phyloP scores from a whole-genome alignment of 306 rosid species.

The Gastrolobium villosum region DNA sequence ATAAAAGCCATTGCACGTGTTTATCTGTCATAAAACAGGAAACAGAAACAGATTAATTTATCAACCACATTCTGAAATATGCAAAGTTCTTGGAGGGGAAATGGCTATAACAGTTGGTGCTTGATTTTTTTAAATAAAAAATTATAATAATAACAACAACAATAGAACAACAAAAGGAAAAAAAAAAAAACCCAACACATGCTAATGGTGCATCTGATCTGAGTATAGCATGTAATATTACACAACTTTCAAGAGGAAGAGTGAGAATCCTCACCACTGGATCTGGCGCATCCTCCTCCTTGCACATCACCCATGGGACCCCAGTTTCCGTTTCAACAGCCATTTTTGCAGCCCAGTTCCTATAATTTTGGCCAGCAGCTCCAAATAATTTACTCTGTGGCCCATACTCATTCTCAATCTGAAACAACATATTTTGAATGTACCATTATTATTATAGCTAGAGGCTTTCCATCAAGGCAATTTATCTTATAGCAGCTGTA shows the following conservation, averaged over 20 bases:
- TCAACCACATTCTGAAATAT: constrained; percentile 24
- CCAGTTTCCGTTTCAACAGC: constrained; percentile 93
- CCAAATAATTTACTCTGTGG: constrained; percentile 86
- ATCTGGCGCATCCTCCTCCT: constrained; percentile 99
- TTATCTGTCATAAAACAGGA: constrained; percentile 70
- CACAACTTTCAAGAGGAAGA: constrained; percentile 33
- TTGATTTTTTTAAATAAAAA: background rate
- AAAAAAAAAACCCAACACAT: background rate
- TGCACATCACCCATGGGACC: constrained; percentile 99
- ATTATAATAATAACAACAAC: background rate
- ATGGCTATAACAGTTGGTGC: background rate
- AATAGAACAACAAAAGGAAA: constrained; percentile 31
- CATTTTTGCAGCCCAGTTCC: constrained; percentile 98
- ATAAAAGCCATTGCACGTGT: constrained; percentile 97
- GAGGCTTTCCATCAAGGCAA: background rate
- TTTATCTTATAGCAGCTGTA: background rate
- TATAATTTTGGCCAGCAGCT: constrained; percentile 80
- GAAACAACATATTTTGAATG: constrained; percentile 40
- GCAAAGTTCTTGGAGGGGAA: constrained; percentile 29
- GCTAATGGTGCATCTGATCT: background rate
- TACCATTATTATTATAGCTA: constrained; percentile 30
- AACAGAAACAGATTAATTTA: constrained; percentile 47
- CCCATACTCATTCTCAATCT: constrained; percentile 99
- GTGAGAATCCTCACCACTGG: constrained; percentile 79
- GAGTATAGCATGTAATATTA: constrained; percentile 26